Percentiles rank a stretch among this genome's conserved stretches.
Conservation (phyloP, 306 rosid species). For the Medicago ruthenica region DNA sequence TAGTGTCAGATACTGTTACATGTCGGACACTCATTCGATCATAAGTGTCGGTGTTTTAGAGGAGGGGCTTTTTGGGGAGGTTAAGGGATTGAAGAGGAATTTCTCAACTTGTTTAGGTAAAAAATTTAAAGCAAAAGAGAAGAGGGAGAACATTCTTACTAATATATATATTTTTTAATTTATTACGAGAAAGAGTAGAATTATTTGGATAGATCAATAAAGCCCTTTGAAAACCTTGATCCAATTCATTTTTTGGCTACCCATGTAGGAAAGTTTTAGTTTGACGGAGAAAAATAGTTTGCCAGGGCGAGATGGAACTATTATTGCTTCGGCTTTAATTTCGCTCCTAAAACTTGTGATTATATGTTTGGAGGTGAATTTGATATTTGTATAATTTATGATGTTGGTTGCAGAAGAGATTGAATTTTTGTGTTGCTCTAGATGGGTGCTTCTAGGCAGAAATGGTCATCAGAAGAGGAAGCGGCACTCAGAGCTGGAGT, state of each 20-base stretch:
- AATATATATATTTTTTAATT: not conserved
- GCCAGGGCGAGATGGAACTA: not conserved
- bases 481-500: conserved; percentile 95
- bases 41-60: no score
- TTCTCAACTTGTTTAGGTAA: no score
- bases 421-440: conserved; percentile 37
- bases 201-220: not conserved
- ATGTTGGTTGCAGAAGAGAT: conserved; percentile 44
- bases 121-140: no score
- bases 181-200: not conserved
- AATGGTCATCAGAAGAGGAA: conserved; percentile 94
- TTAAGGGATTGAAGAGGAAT: no score
- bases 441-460: conserved; percentile 99
- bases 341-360: conserved; percentile 11
- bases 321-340: not conserved
- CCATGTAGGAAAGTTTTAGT: not conserved
- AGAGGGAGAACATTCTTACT: not conserved
- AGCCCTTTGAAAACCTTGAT: not conserved
- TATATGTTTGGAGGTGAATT: conserved; percentile 25
- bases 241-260: not conserved
- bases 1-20: no score
- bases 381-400: conserved; percentile 19
- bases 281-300: not conserved
- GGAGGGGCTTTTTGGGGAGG: no score
- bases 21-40: no score